Evolutionary conservation across 306 rosid genomes (phyloP).

Genomic region (Prosopis cineraria): DNA sequence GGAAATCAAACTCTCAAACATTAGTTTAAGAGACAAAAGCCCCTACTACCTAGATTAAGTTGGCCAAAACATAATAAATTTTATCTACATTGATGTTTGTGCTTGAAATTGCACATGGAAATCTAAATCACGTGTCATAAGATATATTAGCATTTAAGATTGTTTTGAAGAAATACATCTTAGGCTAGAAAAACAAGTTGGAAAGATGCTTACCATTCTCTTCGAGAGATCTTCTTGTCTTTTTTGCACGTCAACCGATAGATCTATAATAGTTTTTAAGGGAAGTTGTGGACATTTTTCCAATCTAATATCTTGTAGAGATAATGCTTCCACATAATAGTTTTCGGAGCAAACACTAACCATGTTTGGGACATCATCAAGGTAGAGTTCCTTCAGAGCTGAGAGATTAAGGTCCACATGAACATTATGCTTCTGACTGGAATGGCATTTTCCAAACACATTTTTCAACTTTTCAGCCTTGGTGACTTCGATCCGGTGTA

Average conservation of each 20-base stretch:
- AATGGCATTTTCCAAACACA: conserved; percentile 19
- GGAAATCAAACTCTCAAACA: too few species aligned
- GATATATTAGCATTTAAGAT: too few species aligned
- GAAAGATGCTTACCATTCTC: background rate
- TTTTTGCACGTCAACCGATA: background rate
- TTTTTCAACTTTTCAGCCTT: conserved; percentile 7
- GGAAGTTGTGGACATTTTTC: background rate
- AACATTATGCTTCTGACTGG: background rate
- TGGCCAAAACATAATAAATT: too few species aligned
- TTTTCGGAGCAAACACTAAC: background rate
- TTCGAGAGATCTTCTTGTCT: background rate
- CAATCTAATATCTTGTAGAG: background rate
- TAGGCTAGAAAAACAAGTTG: background rate
- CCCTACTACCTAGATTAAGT: too few species aligned
- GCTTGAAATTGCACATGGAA: too few species aligned
- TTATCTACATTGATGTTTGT: background rate
- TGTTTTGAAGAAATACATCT: too few species aligned
- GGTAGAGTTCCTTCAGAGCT: background rate
- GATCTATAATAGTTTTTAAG: background rate
- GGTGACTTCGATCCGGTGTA: background rate
- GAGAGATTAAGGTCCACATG: conserved; percentile 7
- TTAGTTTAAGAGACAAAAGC: too few species aligned
- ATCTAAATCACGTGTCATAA: too few species aligned
- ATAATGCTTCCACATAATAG: background rate
- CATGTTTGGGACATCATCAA: conserved; percentile 1